These are phyloP conservation scores for Hericium erinaceus DNA, from an alignment of 768 basidiomycete genomes.

Conservation along the genomic window DNA sequence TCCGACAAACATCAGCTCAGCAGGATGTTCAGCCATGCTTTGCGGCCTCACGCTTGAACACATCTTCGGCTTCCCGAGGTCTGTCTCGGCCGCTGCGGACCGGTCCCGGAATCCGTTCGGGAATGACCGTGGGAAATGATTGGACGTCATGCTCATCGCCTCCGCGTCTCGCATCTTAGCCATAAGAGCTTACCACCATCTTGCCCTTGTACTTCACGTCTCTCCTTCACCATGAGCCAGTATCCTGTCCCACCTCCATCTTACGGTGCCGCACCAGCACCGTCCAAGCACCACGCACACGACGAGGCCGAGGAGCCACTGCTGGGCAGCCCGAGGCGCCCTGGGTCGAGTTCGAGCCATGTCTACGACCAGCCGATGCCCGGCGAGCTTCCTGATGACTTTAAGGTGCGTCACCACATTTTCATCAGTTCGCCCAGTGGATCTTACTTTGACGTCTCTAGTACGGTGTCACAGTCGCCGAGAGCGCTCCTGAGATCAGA, in stretches of 20 bases:
- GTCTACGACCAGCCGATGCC: slow-evolving; percentile 65
- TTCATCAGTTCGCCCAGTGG: slow-evolving; percentile 2
- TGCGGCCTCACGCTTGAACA: too few species aligned
- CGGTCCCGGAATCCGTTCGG: too few species aligned
- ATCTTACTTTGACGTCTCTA: slow-evolving; percentile 19
- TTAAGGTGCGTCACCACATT: slow-evolving; percentile 54
- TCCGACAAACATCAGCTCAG: too few species aligned
- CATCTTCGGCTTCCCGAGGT: too few species aligned
- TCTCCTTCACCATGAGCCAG: slow-evolving; percentile 19
- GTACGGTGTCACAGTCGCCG: slow-evolving; percentile 78
- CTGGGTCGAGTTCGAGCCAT: slow-evolving; percentile 32
- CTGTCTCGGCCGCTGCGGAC: too few species aligned
- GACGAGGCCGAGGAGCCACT: slow-evolving; percentile 46
- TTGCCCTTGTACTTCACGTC: not conserved
- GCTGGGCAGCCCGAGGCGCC: slow-evolving; percentile 27
- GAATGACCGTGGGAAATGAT: too few species aligned
- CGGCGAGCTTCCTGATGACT: slow-evolving; percentile 84
- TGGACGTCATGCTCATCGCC: too few species aligned
- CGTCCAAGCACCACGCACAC: slow-evolving; percentile 25
- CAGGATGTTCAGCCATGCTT: too few species aligned
- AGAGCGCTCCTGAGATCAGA: slow-evolving; percentile 70
- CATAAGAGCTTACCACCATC: not conserved
- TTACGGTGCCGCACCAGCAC: slow-evolving; percentile 37
- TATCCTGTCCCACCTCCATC: slow-evolving; percentile 55
- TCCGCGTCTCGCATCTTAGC: not conserved